phyloP scores from a whole-genome alignment of 495 filamentous ascomycete species.

The Darksidea phi region DNA sequence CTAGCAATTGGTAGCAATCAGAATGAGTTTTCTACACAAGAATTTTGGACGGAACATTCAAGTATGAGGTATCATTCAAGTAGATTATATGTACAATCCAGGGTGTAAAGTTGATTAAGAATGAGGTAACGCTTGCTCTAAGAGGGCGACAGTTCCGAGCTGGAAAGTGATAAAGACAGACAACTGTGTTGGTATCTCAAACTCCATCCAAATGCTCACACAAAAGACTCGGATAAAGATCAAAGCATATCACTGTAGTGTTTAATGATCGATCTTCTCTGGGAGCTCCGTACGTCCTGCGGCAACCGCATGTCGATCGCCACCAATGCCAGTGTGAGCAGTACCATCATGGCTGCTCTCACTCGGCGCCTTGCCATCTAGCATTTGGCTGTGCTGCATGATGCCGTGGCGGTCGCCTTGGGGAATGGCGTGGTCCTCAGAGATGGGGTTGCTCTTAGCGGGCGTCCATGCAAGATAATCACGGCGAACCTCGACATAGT shows the following conservation, averaged over 20 bases:
- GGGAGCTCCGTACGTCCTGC: background rate
- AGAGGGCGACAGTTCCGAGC: too few species aligned
- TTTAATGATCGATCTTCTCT: slow-evolving; percentile 28
- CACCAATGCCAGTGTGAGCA: slow-evolving; percentile 46
- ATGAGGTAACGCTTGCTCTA: background rate
- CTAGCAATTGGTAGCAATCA: background rate
- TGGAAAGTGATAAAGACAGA: slow-evolving; percentile 18
- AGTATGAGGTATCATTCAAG: slow-evolving; percentile 9
- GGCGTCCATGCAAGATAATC: slow-evolving; percentile 98
- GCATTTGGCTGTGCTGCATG: slow-evolving; percentile 70
- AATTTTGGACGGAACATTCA: background rate
- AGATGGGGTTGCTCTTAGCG: slow-evolving; percentile 62
- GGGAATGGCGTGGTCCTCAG: slow-evolving; percentile 62
- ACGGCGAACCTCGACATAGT: slow-evolving; percentile 96
- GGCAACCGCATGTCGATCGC: slow-evolving; percentile 40
- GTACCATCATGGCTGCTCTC: slow-evolving; percentile 45
- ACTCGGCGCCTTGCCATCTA: slow-evolving; percentile 58
- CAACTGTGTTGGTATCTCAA: slow-evolving; percentile 27
- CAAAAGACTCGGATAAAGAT: slow-evolving; percentile 13
- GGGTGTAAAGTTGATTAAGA: background rate
- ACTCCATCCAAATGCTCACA: slow-evolving; percentile 25
- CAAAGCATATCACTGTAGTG: background rate
- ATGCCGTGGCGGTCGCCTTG: slow-evolving; percentile 79
- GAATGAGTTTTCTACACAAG: too few species aligned
- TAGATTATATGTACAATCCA: slow-evolving; percentile 4